Percentiles rank a stretch among this genome's conserved stretches.
These are phyloP conservation scores for sunflower (Helianthus annuus) DNA, from an alignment of 129 eudicot genomes.

Conservation along the genomic window HanXRQr2.0-SUNRISE NC_035441.2:179936559-179937058, in stretches of 20 bases:
- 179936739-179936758: slow-evolving; percentile 10
- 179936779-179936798: slow-evolving; percentile 8
- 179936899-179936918: too few relatives aligned
- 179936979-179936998: too few relatives aligned
- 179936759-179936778: slow-evolving; percentile 16
- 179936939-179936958: too few relatives aligned
- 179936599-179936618: slow-evolving; percentile 24
- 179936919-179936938: too few relatives aligned
- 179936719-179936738: slow-evolving; percentile 18
- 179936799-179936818: neutral
- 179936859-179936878: slow-evolving; percentile 10
- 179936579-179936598: slow-evolving; percentile 24
- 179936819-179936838: neutral
- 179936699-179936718: slow-evolving; percentile 29
- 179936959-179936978: too few relatives aligned
- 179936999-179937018: too few relatives aligned
- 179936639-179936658: neutral
- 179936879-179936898: neutral
- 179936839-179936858: neutral
- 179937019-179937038: too few relatives aligned
- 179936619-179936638: slow-evolving; percentile 17
- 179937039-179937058: too few relatives aligned
- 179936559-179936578: slow-evolving; percentile 36
- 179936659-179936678: slow-evolving; percentile 8
- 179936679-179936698: slow-evolving; percentile 22